Base-by-base conservation (phyloP, 331 rosid species). In the Acacia pycnantha region DNA sequence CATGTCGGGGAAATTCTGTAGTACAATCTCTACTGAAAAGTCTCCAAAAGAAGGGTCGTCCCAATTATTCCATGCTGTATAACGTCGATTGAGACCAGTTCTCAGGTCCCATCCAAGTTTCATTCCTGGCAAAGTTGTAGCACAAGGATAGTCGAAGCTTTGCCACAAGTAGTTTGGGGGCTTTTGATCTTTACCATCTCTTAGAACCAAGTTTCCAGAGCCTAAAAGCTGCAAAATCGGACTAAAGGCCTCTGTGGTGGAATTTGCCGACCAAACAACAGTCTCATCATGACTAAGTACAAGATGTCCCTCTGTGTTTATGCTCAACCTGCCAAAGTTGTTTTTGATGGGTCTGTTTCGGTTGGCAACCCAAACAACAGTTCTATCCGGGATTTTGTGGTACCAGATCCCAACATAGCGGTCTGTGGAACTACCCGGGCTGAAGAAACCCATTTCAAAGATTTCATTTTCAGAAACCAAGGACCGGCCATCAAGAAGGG, bases 361-460 rank as follows among this genome's bases (percentile, higher is more conserved):
- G 47, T 87, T 90, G 0, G 88, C 93, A 21, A 90, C 87, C 93
- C 93, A 87, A n/a, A 84, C 83, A 18, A 88, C n/a, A 18, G 82
- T 83, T 51, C 24, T 82, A 0, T 12, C n/a, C 11, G 81, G 75
- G 62, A 79, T 83, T 2, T 82, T 78, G 74, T 71, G 76, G 80
- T 53, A 82, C 91, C 91, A 88, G 3, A 87, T 82, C 51, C 91
- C 93, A 64, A 90, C 50, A 66, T 70, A 86, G 18, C 78, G 85
- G 47, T 66, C 51, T 0, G 13, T 19, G 26, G 86, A 62, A 4
- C 24, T 76, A 35, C 81, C 81, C 54, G 89, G 91, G 68, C 71
- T 80, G 77, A 87, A 90, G 86, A 91, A 91, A 69, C 91, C 93
- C 74, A 89, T 44, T 40, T 77, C 85, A 22, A 85, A 90, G 51